Evolutionary conservation across 2,329 filamentous ascomycete genomes (phyloP).

Genomic region (Calonectria hongkongensis): DNA sequence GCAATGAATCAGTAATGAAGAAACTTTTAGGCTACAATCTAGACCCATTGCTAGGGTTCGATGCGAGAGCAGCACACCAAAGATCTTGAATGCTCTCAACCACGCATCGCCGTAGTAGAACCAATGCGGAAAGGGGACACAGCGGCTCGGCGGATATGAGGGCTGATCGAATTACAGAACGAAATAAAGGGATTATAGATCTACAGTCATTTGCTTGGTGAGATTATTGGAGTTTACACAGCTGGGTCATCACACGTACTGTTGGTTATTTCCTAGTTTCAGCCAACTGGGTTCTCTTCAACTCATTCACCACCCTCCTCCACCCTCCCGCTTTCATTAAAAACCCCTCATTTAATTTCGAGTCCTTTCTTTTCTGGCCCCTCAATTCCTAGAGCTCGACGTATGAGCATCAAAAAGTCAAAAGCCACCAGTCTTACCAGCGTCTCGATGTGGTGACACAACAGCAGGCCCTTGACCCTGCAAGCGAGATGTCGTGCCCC

Average conservation of each 20-base stretch:
- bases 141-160: neutral
- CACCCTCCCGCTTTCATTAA: neutral
- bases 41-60: neutral
- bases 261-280: neutral
- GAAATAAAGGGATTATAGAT: neutral
- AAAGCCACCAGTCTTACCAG: slow-evolving; percentile 35
- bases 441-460: slow-evolving; percentile 44
- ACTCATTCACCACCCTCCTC: neutral
- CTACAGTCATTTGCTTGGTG: neutral
- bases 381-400: neutral
- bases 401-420: neutral
- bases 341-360: slow-evolving; percentile 17
- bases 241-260: neutral
- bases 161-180: slow-evolving; percentile 23
- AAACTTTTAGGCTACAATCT: neutral
- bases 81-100: neutral
- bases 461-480: slow-evolving; percentile 44
- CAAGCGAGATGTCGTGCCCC: slow-evolving; percentile 49
- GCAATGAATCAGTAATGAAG: neutral
- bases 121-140: neutral
- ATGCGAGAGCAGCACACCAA: slow-evolving; percentile 21
- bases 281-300: neutral
- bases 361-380: neutral
- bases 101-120: neutral
- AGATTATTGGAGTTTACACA: neutral